Conservation (phyloP, 2,329 filamentous ascomycete species). For the Cordyceps cicadae region DNA sequence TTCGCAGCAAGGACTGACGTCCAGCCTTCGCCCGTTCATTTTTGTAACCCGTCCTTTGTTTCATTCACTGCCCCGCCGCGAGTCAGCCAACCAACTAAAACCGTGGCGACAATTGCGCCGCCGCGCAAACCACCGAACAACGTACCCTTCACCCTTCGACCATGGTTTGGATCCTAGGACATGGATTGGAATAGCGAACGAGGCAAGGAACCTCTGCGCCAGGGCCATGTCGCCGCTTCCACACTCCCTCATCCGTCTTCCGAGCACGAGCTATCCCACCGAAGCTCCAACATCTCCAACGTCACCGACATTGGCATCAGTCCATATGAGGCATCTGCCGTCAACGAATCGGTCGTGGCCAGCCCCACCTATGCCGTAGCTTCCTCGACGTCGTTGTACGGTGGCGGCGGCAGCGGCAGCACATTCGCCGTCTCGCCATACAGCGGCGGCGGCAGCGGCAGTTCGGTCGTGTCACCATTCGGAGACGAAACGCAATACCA, state of each 20-base stretch:
- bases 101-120: not conserved
- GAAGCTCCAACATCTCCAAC: conserved; percentile 27
- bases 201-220: conserved; percentile 22
- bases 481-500: not conserved
- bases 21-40: too few species aligned
- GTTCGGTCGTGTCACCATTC: not conserved
- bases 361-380: conserved; percentile 26
- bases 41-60: too few species aligned
- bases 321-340: conserved; percentile 20
- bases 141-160: not conserved
- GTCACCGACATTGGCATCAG: conserved; percentile 21
- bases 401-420: conserved; percentile 17
- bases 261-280: conserved; percentile 21
- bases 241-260: not conserved
- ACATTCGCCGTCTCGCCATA: not conserved
- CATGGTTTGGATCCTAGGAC: conserved; percentile 17
- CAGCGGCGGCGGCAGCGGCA: not conserved
- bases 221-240: conserved; percentile 2
- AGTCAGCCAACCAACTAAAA: too few species aligned
- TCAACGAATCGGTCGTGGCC: conserved; percentile 1
- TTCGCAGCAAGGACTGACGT: too few species aligned
- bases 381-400: conserved; percentile 33
- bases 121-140: not conserved
- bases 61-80: too few species aligned
- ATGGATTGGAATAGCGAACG: conserved; percentile 26